These are phyloP conservation scores for Cladophialophora chaetospira DNA, from an alignment of 2,329 filamentous ascomycete species.

Conservation along the genomic window DNA sequence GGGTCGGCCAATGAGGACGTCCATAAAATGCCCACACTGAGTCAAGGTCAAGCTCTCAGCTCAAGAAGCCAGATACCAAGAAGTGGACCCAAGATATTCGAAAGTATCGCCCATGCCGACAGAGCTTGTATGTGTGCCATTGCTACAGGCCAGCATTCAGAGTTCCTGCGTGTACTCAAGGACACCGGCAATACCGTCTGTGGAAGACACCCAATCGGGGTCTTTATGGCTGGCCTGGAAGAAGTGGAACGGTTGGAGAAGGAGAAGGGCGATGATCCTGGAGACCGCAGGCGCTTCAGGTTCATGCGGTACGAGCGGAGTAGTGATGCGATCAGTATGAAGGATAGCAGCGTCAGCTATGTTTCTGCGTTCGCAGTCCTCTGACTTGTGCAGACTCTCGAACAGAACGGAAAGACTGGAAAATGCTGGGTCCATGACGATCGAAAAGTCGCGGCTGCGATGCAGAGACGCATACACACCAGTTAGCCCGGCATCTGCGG, in stretches of 20 bases:
- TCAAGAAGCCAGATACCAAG: slow-evolving; percentile 22
- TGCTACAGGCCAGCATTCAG: slow-evolving; percentile 69
- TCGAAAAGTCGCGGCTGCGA: neutral
- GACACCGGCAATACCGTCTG: slow-evolving; percentile 89
- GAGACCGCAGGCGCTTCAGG: slow-evolving; percentile 59
- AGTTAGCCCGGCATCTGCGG: no score
- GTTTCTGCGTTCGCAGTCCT: slow-evolving; percentile 85
- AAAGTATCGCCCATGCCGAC: slow-evolving; percentile 81
- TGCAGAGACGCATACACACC: no score
- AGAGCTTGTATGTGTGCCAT: slow-evolving; percentile 81
- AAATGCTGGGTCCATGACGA: neutral
- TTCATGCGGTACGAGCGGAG: slow-evolving; percentile 89
- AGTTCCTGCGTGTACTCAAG: slow-evolving; percentile 69
- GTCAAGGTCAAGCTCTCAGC: slow-evolving; percentile 26
- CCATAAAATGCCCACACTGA: slow-evolving; percentile 30
- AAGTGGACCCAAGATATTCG: slow-evolving; percentile 64
- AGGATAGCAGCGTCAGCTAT: slow-evolving; percentile 90
- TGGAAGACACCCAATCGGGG: slow-evolving; percentile 89
- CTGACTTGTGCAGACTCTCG: slow-evolving; percentile 39
- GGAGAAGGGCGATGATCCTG: slow-evolving; percentile 34
- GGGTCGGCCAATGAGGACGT: slow-evolving; percentile 34
- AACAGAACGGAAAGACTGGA: neutral
- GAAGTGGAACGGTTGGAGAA: slow-evolving; percentile 50
- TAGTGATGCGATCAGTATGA: slow-evolving; percentile 65
- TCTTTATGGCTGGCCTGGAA: slow-evolving; percentile 87